Percentiles rank a stretch among this genome's conserved stretches.
These are phyloP conservation scores for Trifolium fragiferum DNA, from an alignment of 306 rosid species.

Conservation along the genomic window DNA sequence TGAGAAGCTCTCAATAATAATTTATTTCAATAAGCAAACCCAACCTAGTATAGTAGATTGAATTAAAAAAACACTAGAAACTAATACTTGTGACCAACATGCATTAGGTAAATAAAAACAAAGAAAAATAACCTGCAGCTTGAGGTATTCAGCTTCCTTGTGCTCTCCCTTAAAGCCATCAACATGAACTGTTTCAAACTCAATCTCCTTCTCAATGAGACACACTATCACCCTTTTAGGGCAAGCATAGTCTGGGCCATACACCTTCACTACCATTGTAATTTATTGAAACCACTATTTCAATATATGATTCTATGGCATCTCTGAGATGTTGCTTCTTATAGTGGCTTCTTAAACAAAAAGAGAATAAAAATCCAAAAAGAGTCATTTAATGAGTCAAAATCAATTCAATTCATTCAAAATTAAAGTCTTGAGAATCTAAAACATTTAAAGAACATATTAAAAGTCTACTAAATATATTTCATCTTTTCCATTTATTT, in stretches of 20 bases:
- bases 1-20: too few species aligned
- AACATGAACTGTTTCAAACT: slow-evolving; percentile 52
- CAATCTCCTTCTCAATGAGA: slow-evolving; percentile 57
- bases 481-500: too few species aligned
- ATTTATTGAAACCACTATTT: neutral
- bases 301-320: neutral
- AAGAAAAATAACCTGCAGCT: slow-evolving; percentile 45
- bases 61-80: neutral
- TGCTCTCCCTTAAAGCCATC: slow-evolving; percentile 54
- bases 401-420: neutral
- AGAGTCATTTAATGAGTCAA: too few species aligned
- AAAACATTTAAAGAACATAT: too few species aligned
- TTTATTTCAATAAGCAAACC: neutral
- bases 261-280: slow-evolving; percentile 56
- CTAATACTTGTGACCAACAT: neutral
- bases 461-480: too few species aligned
- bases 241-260: slow-evolving; percentile 53
- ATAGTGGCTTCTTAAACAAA: neutral
- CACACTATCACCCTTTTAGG: slow-evolving; percentile 55
- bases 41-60: neutral
- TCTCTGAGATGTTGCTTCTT: slow-evolving; percentile 1
- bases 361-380: neutral
- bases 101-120: neutral
- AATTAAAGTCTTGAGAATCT: neutral
- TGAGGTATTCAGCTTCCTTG: slow-evolving; percentile 47